Percentiles rank a stretch among this genome's conserved stretches.
Conservation (phyloP, 345 rosid species). For the Carallia brachiata region DNA sequence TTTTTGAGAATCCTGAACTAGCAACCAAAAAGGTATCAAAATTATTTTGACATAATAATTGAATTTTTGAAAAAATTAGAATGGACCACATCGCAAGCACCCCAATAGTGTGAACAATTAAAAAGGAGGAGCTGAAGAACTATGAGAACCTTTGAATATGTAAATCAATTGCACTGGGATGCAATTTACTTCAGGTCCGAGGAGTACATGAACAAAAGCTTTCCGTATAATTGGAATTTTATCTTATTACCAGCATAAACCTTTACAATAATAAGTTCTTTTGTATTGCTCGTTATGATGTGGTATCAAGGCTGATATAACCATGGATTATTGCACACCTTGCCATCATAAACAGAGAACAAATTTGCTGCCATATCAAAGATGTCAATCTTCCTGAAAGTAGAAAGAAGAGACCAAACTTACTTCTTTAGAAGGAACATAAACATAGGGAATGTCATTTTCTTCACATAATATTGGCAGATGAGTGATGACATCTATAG, state of each 20-base stretch:
- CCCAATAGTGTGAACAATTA: not conserved
- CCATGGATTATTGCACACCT: not conserved
- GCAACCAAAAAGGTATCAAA: not conserved
- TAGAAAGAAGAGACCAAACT: conserved; percentile 11
- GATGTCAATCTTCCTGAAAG: not conserved
- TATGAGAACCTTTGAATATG: not conserved
- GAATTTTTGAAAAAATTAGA: not conserved
- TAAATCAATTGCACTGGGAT: not conserved
- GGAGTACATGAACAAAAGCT: not conserved
- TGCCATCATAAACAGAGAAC: not conserved
- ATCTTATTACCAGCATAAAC: not conserved
- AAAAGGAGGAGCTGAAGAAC: not conserved
- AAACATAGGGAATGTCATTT: conserved; percentile 74
- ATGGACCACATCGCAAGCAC: not conserved
- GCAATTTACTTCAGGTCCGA: not conserved
- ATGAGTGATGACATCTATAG: conserved; percentile 95
- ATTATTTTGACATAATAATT: not conserved
- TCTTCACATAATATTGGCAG: conserved; percentile 92
- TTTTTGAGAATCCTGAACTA: not conserved
- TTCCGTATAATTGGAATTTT: not conserved
- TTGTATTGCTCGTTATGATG: not conserved
- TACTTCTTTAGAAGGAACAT: conserved; percentile 90
- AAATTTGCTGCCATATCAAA: not conserved
- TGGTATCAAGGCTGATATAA: not conserved
- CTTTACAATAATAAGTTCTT: not conserved